A percentile compares a stretch with the other conserved stretches of the same genome.
Evolutionary conservation across 305 asterid genomes (phyloP).

Genomic region (Fraxinus nigra): DNA sequence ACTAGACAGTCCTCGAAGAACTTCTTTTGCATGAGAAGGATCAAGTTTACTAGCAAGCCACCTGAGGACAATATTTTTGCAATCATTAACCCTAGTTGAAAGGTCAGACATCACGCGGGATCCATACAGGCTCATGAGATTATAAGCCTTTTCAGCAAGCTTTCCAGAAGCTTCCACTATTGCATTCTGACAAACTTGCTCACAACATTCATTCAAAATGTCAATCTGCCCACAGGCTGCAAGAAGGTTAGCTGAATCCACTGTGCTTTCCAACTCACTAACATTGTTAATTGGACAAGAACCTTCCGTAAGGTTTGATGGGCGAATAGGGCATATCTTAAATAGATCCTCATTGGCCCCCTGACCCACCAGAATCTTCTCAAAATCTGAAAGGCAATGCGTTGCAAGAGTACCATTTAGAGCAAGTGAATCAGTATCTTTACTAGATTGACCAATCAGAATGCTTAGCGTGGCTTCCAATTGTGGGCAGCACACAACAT

Average conservation of each 20-base stretch:
- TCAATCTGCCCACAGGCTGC: constrained; percentile 81
- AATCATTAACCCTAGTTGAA: constrained; percentile 66
- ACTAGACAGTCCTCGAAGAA: constrained; percentile 81
- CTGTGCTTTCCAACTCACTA: constrained; percentile 67
- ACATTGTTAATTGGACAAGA: constrained; percentile 83
- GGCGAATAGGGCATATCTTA: constrained; percentile 69
- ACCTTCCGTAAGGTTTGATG: constrained; percentile 79
- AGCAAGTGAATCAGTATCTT: constrained; percentile 60
- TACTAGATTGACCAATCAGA: constrained; percentile 87
- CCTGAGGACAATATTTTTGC: constrained; percentile 69
- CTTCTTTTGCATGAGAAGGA: constrained; percentile 74
- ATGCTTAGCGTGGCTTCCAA: constrained; percentile 79
- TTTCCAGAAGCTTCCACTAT: constrained; percentile 77
- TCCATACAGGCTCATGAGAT: constrained; percentile 47
- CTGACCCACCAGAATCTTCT: constrained; percentile 72
- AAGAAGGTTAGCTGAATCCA: constrained; percentile 70
- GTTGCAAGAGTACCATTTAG: constrained; percentile 64
- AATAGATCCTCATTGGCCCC: constrained; percentile 79
- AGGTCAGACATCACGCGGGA: constrained; percentile 59
- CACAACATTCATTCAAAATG: constrained; percentile 84
- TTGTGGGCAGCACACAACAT: constrained; percentile 96
- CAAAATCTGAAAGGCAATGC: constrained; percentile 84
- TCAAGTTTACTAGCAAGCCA: constrained; percentile 95
- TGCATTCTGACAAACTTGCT: constrained; percentile 89
- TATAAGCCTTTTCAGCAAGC: constrained; percentile 69